Evolutionary conservation across 371 early-diverging fungal species (phyloP), one percentile per base, ranked within the genome.

Genomic region (Syncephalastrum contaminatum): DNA sequence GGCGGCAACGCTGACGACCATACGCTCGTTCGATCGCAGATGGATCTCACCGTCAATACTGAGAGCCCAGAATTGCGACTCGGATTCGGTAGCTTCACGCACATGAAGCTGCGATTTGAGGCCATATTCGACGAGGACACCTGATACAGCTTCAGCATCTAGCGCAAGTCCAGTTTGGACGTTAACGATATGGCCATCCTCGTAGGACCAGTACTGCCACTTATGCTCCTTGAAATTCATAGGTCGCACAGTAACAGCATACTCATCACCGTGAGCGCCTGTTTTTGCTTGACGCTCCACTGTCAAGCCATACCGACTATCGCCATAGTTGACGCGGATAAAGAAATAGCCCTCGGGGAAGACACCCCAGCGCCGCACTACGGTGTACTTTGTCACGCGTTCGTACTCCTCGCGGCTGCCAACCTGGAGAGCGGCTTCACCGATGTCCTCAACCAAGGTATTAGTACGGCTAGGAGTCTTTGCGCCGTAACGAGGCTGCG

Each of bases 121-220:
- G 18, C 64, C 71, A 19, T 67, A 58, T 52, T 76, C 77, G 24
- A 72, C 45, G 3, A 55, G 21, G 14, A 59, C 67, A 52, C 66
- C 74, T 4, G 63, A 48, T 12, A 66, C 52, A 18, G 60, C 58
- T 51, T 74, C 64, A 42, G 73, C 64, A 48, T 77, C 80, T 27
- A 83, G 59, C 10, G 73, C 81, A 27, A 81, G 63, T 19, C 81
- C 81, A 44, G 80, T 83, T 46, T 77, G 67, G 47, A 66, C 75
- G 54, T 83, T 83, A 54, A 81, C 69, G 63, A 83, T 56, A 58
- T 79, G 69, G 15, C 80, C 77, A 39, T 81, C 67, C 30, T 67
- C 55, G 46, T 70, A 74, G 6, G 65, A 60, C 83, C 83, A 83
- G 44, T 80, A 66, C 56, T 83, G 81, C 68, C 66, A 72, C 43